Conservation (phyloP, 2,329 filamentous ascomycete genomes). For the Fusarium odoratissimum region DNA sequence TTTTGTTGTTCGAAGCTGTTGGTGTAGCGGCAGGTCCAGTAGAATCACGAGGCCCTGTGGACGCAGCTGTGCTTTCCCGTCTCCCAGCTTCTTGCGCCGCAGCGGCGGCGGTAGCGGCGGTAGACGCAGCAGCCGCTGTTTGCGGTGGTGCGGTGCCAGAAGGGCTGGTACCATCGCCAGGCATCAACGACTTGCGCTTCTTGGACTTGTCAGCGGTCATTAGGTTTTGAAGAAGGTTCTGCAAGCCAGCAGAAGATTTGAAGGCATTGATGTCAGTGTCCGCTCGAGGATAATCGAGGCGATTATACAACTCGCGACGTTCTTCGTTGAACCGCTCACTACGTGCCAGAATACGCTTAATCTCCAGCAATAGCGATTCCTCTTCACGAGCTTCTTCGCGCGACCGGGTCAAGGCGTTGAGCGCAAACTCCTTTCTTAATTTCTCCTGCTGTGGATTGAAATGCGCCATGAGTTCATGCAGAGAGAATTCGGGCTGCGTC, state of each 20-base stretch:
- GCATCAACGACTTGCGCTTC: constrained; percentile 81
- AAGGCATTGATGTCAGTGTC: constrained; percentile 80
- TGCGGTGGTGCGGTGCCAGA: constrained; percentile 52
- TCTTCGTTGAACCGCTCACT: constrained; percentile 89
- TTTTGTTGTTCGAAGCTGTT: constrained; percentile 61
- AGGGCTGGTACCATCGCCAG: constrained; percentile 65
- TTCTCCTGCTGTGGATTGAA: constrained; percentile 86
- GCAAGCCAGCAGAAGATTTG: constrained; percentile 83
- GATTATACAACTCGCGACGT: constrained; percentile 84
- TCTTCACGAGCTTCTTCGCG: constrained; percentile 93
- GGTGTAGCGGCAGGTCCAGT: constrained; percentile 48
- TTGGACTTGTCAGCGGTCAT: constrained; percentile 87
- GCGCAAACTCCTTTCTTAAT: constrained; percentile 85
- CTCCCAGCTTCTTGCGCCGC: constrained; percentile 55
- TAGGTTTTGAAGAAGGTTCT: constrained; percentile 83
- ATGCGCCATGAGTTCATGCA: constrained; percentile 86
- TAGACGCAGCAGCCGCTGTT: constrained; percentile 30
- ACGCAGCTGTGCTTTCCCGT: constrained; percentile 66
- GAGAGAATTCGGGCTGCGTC: constrained; percentile 83
- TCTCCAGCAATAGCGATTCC: constrained; percentile 86
- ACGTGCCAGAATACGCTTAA: constrained; percentile 89
- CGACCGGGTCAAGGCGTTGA: constrained; percentile 80
- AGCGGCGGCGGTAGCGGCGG: constrained; percentile 26
- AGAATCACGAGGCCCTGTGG: constrained; percentile 53
- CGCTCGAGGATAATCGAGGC: constrained; percentile 82